phyloP scores from a whole-genome alignment of 441 rosid species.

The Pelargonium cotyledonis region DNA sequence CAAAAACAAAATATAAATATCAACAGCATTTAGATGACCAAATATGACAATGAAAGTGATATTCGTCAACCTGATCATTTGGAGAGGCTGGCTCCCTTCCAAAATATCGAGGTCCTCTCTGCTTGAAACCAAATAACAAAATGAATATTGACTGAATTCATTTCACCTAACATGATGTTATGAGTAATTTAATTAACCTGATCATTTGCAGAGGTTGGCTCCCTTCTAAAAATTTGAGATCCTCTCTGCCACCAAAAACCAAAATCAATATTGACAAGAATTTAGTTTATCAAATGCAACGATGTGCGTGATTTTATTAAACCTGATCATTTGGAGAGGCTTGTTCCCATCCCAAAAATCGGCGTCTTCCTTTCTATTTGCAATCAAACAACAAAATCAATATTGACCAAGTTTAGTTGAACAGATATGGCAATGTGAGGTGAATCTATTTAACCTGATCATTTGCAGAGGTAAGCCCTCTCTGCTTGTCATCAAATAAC shows the following conservation, averaged over 20 bases:
- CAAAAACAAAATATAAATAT: neutral
- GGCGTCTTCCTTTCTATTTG: constrained; percentile 2
- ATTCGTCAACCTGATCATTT: neutral
- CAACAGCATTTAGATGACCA: neutral
- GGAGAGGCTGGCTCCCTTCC: neutral
- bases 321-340: constrained; percentile 3
- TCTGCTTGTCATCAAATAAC: neutral
- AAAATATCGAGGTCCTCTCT: neutral
- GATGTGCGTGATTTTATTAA: neutral
- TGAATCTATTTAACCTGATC: neutral
- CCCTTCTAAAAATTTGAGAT: no score
- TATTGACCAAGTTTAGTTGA: neutral
- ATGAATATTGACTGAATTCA: neutral
- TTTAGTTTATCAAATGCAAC: neutral
- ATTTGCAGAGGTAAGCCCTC: neutral
- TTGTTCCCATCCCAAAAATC: neutral
- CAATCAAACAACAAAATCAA: neutral
- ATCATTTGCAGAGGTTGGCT: neutral
- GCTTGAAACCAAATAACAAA: neutral
- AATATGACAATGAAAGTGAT: neutral
- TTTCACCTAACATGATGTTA: neutral
- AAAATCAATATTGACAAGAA: neutral
- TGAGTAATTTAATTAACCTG: neutral
- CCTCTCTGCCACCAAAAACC: no score
- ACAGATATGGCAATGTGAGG: neutral